Evolutionary conservation across 352 stramenopile genomes (phyloP), one percentile per base, ranked within the genome.

Genomic region (Globisporangium rhizosaccharum): DNA sequence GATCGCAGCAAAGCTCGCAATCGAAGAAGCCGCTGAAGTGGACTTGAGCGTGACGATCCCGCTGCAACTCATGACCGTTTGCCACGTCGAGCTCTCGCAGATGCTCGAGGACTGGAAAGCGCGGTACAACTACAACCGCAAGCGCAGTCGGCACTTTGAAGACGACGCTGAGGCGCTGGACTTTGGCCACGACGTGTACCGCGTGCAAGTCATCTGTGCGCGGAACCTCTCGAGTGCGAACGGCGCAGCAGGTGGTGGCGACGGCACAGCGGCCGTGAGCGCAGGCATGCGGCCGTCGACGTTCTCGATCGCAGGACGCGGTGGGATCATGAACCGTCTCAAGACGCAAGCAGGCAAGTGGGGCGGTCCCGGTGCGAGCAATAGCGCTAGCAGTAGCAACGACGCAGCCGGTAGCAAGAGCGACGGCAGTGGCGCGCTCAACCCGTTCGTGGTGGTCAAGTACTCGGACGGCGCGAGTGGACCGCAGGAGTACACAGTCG

Each of bases 81-180:
- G 83, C 48, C 77, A 89, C 20, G 62, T 66, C 12, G 85, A 94
- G 61, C 67, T 94, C 25, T 59, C 73, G 51, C 74, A 89, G 48
- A 89, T 89, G 73, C 82, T 83, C 42, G 68, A 86, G 28, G 70
- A 83, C 28, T 94, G 85, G 85, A 82, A 77, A 9, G 58, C 72
- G 52, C 76, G 82, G 0, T 94, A 94, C 73, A 90, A 91, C 52
- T 88, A 82, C 60, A 85, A 75, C 51, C 84, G 84, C n/a, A 90
- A 88, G 68, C 73, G 78, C 46, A 81, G 73, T 42, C 71, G 82
- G 14, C 86, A 86, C 59, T 94, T 94, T 62, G 78, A 85, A 23
- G 80, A 92, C 59, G 85, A 90, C 39, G 70, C 71, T 1, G 85
- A 94, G 44, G 85, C 85, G n/a, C 66, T 94, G 11, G 72, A 71